Evolutionary conservation across 129 eudicot genomes (phyloP).

Genomic region (Pseudognaphalium luteoalbum): DNA sequence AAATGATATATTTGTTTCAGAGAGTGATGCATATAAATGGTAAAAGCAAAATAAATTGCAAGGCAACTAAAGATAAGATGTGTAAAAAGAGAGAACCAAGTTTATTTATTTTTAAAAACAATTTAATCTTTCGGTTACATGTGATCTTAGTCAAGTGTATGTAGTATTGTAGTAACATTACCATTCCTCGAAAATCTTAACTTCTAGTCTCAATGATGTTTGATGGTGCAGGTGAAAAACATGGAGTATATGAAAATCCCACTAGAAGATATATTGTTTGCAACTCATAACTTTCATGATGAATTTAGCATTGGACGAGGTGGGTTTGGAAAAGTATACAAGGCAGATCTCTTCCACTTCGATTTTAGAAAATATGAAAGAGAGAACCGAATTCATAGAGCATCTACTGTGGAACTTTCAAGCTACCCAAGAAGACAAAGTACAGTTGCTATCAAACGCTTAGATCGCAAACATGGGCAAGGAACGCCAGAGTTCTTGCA

Average conservation of each 20-base stretch:
- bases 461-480: slow-evolving; percentile 37
- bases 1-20: too few species aligned
- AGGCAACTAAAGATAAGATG: too few species aligned
- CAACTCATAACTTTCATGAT: slow-evolving; percentile 37
- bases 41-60: too few species aligned
- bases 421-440: slow-evolving; percentile 29
- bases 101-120: too few species aligned
- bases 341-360: slow-evolving; percentile 35
- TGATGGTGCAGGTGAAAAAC: slow-evolving; percentile 30
- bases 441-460: slow-evolving; percentile 28
- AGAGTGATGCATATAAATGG: too few species aligned
- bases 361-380: slow-evolving; percentile 26
- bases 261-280: slow-evolving; percentile 29
- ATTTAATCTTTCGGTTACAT: too few species aligned
- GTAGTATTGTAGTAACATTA: too few species aligned
- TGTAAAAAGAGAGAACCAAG: too few species aligned
- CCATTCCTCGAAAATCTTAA: too few species aligned
- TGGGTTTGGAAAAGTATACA: slow-evolving; percentile 38
- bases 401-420: background rate
- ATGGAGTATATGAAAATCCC: slow-evolving; percentile 34
- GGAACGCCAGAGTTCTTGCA: slow-evolving; percentile 35
- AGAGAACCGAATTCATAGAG: slow-evolving; percentile 5
- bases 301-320: slow-evolving; percentile 32
- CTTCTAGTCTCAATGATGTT: background rate
- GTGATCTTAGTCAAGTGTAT: too few species aligned